Base-by-base conservation (phyloP, 495 filamentous ascomycete genomes). In the Podospora sp. region DNA sequence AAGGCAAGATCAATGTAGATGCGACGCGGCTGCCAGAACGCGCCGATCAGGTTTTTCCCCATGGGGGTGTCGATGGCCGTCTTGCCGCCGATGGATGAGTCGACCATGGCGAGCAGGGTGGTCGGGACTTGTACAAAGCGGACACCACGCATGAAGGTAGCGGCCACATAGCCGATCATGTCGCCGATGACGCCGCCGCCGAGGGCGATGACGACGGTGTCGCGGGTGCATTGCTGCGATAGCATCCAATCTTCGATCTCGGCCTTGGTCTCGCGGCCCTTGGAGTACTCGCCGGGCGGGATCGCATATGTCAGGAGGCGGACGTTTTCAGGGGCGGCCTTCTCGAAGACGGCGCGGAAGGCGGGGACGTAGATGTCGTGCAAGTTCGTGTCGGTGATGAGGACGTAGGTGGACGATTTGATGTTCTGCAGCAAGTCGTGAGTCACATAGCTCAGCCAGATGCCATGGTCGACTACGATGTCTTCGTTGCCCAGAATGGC, bases 161-260 rank as follows among this genome's bases (percentile, higher is more conserved):
- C 91, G 24, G 95, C 95, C 24, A 97, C 91, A 78, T 96, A 99
- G 60, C 95, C 95, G 65, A 97, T 93, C 88, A 98, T 89, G 76
- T 99, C 95, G 22, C 95, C 95, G 80, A 99, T 97, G 25, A 99
- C 96, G 60, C 95, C 95, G 67, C 95, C 95, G n/a, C 95, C 95
- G 16, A 99, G 84, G 20, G 95, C 95, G 77, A 99, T 92, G 61
- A 99, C 87, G 53, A 99, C 91, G 0, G 93, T 96, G 77, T 99
- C 95, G 58, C 95, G 86, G 21, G 94, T 96, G 84, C 93, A 98
- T 87, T 89, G 80, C 65, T 97, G 86, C 67, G 89, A 86, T 58
- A 97, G 84, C 90, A 99, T 91, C 96, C 96, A 99, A 81, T 98
- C 94, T 76, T 98, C 94, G 68, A 98, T 92, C 73, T 93, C 91